A percentile compares a stretch with the other conserved stretches of the same genome.
phyloP scores from a whole-genome alignment of 2,329 filamentous ascomycete species.

The Monosporascus sp. region DNA sequence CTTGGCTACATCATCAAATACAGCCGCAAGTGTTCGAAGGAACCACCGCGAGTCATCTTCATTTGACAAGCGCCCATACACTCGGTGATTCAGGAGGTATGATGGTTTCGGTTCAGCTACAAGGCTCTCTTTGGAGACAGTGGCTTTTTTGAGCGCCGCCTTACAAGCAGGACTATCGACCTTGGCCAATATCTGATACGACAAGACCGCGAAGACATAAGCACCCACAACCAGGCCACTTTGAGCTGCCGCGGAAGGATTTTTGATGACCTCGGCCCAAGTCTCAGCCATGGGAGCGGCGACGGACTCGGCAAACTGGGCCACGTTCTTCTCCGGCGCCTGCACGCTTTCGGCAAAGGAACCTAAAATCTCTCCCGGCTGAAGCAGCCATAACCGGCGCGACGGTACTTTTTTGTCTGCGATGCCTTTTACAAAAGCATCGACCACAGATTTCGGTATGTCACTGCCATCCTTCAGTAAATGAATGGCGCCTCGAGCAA shows the following conservation, averaged over 20 bases:
- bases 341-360: conserved; percentile 40
- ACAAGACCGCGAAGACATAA: conserved; percentile 66
- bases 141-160: conserved; percentile 52
- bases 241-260: conserved; percentile 74
- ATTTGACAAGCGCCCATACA: conserved; percentile 73
- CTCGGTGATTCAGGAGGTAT: conserved; percentile 75
- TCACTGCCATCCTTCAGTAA: conserved; percentile 56
- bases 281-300: conserved; percentile 57
- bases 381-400: conserved; percentile 75
- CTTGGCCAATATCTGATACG: conserved; percentile 47
- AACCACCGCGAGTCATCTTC: conserved; percentile 79
- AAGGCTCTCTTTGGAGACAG: conserved; percentile 61
- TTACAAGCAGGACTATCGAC: conserved; percentile 47
- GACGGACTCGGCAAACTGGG: conserved; percentile 48
- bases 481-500: conserved; percentile 60
- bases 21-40: conserved; percentile 60
- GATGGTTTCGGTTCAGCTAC: conserved; percentile 75
- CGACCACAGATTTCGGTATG: conserved; percentile 61
- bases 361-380: conserved; percentile 66
- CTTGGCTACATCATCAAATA: conserved; percentile 50
- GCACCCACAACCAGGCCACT: conserved; percentile 76
- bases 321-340: conserved; percentile 41
- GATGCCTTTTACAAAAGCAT: conserved; percentile 74
- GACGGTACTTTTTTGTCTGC: conserved; percentile 77
- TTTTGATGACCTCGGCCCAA: conserved; percentile 73